A percentile compares a stretch with the other conserved stretches of the same genome.
Conservation (phyloP, 768 basidiomycete species). For the Royoungia palumana region DNA sequence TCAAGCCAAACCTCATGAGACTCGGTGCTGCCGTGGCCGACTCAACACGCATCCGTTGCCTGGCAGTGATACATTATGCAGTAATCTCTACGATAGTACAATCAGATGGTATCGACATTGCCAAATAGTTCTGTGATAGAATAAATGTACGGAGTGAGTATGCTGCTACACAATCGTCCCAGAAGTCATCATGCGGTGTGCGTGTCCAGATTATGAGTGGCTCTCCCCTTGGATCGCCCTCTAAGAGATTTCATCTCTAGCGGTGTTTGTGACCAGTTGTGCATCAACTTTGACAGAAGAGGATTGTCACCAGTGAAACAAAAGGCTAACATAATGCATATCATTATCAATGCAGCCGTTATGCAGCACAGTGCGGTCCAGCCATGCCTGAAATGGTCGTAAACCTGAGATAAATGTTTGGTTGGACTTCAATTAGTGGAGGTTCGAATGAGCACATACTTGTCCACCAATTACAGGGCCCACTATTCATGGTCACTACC, state of each 20-base stretch:
- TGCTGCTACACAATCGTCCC: slow-evolving; percentile 4
- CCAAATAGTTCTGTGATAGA: slow-evolving; percentile 7
- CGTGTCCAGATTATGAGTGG: not conserved
- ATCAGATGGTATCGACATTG: not conserved
- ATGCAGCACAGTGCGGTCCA: slow-evolving; percentile 60
- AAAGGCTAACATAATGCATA: slow-evolving; percentile 39
- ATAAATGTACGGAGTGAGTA: not conserved
- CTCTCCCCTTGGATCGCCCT: not conserved
- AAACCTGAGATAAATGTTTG: slow-evolving; percentile 43
- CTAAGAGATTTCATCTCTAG: slow-evolving; percentile 11
- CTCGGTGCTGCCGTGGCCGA: no score
- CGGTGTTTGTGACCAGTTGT: slow-evolving; percentile 9
- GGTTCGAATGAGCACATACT: slow-evolving; percentile 31
- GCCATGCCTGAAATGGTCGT: slow-evolving; percentile 50
- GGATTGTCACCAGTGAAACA: slow-evolving; percentile 51
- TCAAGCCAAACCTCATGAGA: no score
- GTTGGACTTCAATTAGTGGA: not conserved
- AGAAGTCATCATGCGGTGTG: slow-evolving; percentile 4
- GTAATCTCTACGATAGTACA: slow-evolving; percentile 12
- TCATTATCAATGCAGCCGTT: slow-evolving; percentile 39
- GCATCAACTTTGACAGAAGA: slow-evolving; percentile 29
- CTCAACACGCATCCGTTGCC: not conserved
- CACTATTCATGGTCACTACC: slow-evolving; percentile 37
- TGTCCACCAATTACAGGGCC: slow-evolving; percentile 72
- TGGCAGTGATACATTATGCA: slow-evolving; percentile 9